These are phyloP conservation scores for Candida labiduridarum DNA, from an alignment of 1,139 yeast genomes.

Conservation along the genomic window DNA sequence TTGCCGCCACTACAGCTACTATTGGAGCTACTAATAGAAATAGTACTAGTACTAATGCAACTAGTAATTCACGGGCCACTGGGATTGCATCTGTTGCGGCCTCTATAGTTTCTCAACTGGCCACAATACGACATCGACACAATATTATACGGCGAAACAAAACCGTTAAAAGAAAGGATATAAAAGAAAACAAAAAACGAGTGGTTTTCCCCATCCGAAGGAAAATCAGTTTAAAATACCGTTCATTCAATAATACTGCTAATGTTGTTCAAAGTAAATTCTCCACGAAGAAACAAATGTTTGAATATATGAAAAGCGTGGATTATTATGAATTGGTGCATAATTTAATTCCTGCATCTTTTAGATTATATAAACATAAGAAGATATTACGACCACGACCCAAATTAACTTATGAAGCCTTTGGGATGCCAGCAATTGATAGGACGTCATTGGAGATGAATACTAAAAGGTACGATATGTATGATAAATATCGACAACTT, in stretches of 20 bases:
- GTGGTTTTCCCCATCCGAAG: conserved; percentile 42
- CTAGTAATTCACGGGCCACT: neutral
- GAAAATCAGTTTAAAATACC: conserved; percentile 35
- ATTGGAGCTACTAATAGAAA: too few relatives aligned
- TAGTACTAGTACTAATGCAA: neutral
- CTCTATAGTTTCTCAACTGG: conserved; percentile 34
- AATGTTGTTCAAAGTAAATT: conserved; percentile 24
- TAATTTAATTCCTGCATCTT: conserved; percentile 32
- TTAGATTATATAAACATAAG: conserved; percentile 29
- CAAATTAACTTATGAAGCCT: conserved; percentile 8
- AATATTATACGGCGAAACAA: conserved; percentile 32
- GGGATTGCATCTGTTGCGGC: conserved; percentile 18
- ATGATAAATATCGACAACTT: neutral
- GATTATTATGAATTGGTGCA: conserved; percentile 28
- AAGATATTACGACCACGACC: conserved; percentile 27
- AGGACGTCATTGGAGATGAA: neutral
- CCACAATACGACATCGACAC: conserved; percentile 35
- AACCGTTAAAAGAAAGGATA: conserved; percentile 27
- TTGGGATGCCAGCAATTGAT: neutral
- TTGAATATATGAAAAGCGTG: conserved; percentile 24
- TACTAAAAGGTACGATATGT: neutral
- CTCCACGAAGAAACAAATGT: conserved; percentile 27
- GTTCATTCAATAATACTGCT: conserved; percentile 13
- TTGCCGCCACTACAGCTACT: too few relatives aligned
- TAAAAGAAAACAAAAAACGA: conserved; percentile 12